phyloP scores from a whole-genome alignment of 495 filamentous ascomycete genomes.

The Aspergillus ostianus region DNA sequence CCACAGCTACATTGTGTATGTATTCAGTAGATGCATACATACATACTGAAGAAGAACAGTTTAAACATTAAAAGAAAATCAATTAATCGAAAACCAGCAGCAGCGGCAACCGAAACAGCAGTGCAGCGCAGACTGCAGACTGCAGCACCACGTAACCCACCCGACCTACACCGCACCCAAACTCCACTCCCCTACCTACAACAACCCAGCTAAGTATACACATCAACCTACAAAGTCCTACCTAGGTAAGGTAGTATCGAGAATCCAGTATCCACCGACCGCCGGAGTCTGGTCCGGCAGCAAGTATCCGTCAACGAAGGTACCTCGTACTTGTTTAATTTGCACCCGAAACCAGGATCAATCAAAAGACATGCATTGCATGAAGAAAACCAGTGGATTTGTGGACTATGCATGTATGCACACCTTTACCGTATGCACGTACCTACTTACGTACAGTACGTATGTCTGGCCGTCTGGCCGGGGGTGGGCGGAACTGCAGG shows the following conservation, averaged over 20 bases:
- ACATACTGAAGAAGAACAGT: not conserved
- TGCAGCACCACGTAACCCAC: not conserved
- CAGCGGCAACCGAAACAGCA: no score
- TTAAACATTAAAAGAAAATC: no score
- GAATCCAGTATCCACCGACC: not conserved
- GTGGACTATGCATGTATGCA: not conserved
- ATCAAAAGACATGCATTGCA: not conserved
- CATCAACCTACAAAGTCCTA: no score
- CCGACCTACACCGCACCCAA: no score
- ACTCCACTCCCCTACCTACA: no score
- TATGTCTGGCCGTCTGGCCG: no score
- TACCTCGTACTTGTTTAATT: not conserved
- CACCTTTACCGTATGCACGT: not conserved
- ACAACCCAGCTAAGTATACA: no score
- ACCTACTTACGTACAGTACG: not conserved
- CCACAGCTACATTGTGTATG: not conserved
- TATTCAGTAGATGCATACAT: not conserved
- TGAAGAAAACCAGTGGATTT: not conserved
- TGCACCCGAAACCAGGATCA: not conserved
- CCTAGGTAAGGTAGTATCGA: no score
- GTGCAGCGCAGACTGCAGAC: no score
- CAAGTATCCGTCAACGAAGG: not conserved
- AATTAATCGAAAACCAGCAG: no score
- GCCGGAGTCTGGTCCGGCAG: not conserved
- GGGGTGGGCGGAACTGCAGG: constrained; percentile 7